Base-by-base conservation (phyloP, 805 yeast genomes). In the Priceomyces carsonii region DNA sequence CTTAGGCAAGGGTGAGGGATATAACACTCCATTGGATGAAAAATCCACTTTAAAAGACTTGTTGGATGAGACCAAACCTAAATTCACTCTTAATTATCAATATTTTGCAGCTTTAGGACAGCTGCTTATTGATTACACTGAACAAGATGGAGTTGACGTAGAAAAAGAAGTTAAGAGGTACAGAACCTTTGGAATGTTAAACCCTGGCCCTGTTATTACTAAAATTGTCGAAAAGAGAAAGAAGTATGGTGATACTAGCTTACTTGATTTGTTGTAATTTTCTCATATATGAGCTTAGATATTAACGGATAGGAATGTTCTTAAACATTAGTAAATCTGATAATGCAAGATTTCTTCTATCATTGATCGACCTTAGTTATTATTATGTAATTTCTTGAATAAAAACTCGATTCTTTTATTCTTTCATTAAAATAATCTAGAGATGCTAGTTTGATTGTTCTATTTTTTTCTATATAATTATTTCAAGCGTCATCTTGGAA, bases 1-100 rank as follows among this genome's bases (percentile, higher is more conserved):
- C 9, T 75, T 91, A 43, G 75, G 74, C n/a, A 61, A 64, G 8
- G 95, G 91, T 36, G 98, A 91, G 67, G 98, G 98, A 18, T 91
- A 70, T 62, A 73, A 75, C 49, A 79, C 86, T 15, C 84, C 77
- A 27, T 51, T 69, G 33, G 66, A 55, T 29, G 52, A 63, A 20
- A 64, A 73, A 42, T 58, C 69, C 43, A 60, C 70, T 37, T 44
- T 57, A 31, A 42, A 51, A 29, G 61, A 55, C 28, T 63, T 68
- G 22, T 45, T 70, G 37, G 66, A 61, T 32, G 50, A 52, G 29
- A 38, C 52, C 33, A 61, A 62, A 23, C 43, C 42, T 23, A 75
- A 75, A 55, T 78, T 82, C 50, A 62, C 66, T 24, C 59, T 83
- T 43, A 73, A 71, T 46, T 80, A 75, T 53, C 80, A 75, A 36